Evolutionary conservation across 306 rosid species (phyloP).

Genomic region (Vicia villosa): DNA sequence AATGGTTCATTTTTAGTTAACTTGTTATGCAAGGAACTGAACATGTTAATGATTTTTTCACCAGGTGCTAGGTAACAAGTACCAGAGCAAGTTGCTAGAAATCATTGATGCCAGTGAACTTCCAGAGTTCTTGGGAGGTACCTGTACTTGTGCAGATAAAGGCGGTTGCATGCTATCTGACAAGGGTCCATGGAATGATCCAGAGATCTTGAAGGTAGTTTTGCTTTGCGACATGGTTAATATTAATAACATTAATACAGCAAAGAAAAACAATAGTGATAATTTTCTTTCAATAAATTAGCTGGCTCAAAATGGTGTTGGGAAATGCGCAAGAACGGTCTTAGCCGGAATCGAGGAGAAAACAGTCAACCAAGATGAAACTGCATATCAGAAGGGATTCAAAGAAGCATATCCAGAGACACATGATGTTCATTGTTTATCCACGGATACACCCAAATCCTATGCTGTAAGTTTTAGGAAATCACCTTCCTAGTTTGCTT

Average conservation of each 20-base stretch:
- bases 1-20: conserved; percentile 19
- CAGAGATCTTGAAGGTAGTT: conserved; percentile 73
- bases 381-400: conserved; percentile 46
- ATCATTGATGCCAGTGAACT: conserved; percentile 95
- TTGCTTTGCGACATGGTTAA: not conserved
- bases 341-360: conserved; percentile 61
- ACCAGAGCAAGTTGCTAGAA: conserved; percentile 96
- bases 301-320: conserved; percentile 88
- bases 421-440: conserved; percentile 37
- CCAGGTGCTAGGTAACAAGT: conserved; percentile 94
- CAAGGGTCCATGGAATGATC: conserved; percentile 99
- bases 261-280: conserved; percentile 30
- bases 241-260: not conserved
- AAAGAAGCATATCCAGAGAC: conserved; percentile 43
- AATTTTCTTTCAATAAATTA: conserved; percentile 39
- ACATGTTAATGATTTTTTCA: conserved; percentile 23
- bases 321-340: conserved; percentile 47
- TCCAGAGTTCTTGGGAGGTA: conserved; percentile 92
- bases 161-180: conserved; percentile 98
- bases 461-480: conserved; percentile 20
- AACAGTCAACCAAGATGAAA: conserved; percentile 59
- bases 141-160: conserved; percentile 87
- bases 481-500: conserved; percentile 2
- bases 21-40: conserved; percentile 30
- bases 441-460: conserved; percentile 37